These are phyloP conservation scores for Lathyrus aphaca DNA, from an alignment of 306 rosid genomes.

Conservation along the genomic window DNA sequence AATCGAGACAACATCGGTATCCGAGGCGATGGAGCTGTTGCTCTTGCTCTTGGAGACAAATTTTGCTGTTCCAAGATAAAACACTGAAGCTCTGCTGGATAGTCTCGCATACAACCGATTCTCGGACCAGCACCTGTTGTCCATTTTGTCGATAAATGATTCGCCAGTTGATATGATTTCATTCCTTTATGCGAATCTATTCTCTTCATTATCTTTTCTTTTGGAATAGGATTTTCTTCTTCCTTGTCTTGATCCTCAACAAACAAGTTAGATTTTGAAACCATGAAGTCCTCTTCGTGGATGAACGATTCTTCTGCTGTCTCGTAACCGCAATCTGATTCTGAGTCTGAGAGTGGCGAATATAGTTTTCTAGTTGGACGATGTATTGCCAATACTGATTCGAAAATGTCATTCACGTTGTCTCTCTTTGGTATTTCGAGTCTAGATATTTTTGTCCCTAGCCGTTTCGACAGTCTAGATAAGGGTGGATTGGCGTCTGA, in stretches of 20 bases:
- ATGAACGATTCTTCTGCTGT: constrained; percentile 80
- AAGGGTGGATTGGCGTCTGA: constrained; percentile 34
- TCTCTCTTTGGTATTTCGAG: constrained; percentile 63
- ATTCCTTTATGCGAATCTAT: constrained; percentile 72
- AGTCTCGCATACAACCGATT: constrained; percentile 93
- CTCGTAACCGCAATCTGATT: constrained; percentile 62
- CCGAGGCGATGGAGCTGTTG: constrained; percentile 35
- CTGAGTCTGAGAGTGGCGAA: constrained; percentile 21
- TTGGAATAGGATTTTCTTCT: constrained; percentile 53
- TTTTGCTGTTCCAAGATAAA: constrained; percentile 68
- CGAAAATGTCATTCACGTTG: constrained; percentile 34
- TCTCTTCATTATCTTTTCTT: constrained; percentile 64
- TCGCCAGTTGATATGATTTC: constrained; percentile 75
- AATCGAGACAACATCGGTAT: constrained; percentile 42
- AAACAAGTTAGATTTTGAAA: constrained; percentile 67
- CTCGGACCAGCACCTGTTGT: constrained; percentile 86
- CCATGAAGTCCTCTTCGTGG: constrained; percentile 75
- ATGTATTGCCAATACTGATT: constrained; percentile 30
- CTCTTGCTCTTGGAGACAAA: constrained; percentile 65
- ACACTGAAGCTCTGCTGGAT: constrained; percentile 72
- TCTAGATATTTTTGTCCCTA: constrained; percentile 54
- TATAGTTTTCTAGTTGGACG: constrained; percentile 29
- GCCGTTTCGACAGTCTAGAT: constrained; percentile 55
- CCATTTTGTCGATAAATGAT: constrained; percentile 68
- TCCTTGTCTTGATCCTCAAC: constrained; percentile 51